phyloP scores from a whole-genome alignment of 2,329 filamentous ascomycete genomes.

The Tolypocladium nubicola region DNA sequence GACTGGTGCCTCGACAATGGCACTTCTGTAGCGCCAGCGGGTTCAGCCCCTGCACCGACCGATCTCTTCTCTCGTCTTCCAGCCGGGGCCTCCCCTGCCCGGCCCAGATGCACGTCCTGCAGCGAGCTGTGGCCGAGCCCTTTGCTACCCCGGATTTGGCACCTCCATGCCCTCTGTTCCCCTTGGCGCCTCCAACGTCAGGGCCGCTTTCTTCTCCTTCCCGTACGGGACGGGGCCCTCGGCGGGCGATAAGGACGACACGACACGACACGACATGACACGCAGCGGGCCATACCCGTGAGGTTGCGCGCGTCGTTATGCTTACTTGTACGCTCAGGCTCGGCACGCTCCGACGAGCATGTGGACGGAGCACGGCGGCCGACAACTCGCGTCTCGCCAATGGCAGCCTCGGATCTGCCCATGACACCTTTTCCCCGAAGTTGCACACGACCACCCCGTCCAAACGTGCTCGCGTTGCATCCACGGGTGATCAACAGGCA shows the following conservation, averaged over 20 bases:
- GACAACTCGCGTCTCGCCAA: background rate
- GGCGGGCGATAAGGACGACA: background rate
- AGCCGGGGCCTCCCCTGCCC: background rate
- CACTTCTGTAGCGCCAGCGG: background rate
- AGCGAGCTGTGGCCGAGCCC: background rate
- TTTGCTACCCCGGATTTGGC: background rate
- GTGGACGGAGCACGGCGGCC: background rate
- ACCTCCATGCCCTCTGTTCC: background rate
- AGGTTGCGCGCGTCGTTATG: background rate
- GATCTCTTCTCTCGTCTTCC: background rate
- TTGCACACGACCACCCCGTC: background rate
- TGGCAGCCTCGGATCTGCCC: background rate
- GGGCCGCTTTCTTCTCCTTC: background rate
- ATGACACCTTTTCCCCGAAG: background rate
- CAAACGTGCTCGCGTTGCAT: conserved; percentile 1
- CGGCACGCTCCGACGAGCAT: background rate
- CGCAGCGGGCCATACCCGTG: no score
- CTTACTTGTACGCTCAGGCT: no score
- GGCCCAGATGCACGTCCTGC: background rate
- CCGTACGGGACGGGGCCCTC: background rate
- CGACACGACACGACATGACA: no score
- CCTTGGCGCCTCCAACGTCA: background rate
- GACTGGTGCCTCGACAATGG: background rate
- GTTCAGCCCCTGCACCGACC: background rate
- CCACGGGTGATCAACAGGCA: background rate